phyloP scores from a whole-genome alignment of 495 filamentous ascomycete genomes.

The Apodospora peruviana region DNA sequence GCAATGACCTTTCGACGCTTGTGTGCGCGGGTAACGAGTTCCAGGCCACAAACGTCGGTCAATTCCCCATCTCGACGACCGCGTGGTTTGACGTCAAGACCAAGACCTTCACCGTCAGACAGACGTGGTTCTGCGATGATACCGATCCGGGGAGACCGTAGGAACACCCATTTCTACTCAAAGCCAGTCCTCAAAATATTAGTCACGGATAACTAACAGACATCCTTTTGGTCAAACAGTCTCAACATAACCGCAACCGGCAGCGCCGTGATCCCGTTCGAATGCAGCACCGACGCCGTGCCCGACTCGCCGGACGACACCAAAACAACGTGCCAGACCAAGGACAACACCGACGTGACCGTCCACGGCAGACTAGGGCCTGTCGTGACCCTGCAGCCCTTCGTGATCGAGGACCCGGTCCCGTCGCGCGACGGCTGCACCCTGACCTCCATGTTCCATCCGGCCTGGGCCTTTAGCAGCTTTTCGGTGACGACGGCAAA shows the following conservation, averaged over 20 bases:
- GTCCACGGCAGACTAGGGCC: background rate
- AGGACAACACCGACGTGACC: background rate
- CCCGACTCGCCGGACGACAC: background rate
- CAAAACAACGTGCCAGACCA: background rate
- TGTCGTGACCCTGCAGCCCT: background rate
- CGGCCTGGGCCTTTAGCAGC: background rate
- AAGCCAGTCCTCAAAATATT: too few species aligned
- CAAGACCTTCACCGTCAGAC: constrained; percentile 7
- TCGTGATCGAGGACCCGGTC: background rate
- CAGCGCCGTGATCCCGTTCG: background rate
- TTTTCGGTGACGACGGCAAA: background rate
- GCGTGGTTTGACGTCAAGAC: constrained; percentile 4
- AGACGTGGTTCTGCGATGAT: constrained; percentile 23
- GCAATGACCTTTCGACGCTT: background rate
- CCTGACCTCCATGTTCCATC: background rate
- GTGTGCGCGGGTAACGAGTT: background rate
- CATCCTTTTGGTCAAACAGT: background rate
- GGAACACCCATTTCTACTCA: background rate
- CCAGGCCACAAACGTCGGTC: background rate
- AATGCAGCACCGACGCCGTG: background rate
- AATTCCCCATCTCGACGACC: constrained; percentile 8
- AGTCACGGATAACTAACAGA: background rate
- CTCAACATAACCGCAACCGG: constrained; percentile 5
- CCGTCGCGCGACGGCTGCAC: background rate
- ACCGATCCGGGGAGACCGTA: constrained; percentile 11